phyloP scores from a whole-genome alignment of 148 eudicot genomes.

The Arctostaphylos glauca region DNA sequence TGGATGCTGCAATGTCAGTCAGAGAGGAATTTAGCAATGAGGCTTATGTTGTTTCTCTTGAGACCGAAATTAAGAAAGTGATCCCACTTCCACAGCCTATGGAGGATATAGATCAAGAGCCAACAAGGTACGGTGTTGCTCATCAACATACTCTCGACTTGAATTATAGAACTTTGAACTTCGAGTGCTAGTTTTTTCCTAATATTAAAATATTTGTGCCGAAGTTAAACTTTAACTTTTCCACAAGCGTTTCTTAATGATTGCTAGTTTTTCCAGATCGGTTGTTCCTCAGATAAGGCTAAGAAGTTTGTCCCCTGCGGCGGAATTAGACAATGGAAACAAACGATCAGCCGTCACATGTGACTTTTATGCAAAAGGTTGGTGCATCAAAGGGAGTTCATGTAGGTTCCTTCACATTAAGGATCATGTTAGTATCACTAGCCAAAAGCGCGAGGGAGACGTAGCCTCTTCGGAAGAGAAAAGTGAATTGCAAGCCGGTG shows the following conservation, averaged over 20 bases:
- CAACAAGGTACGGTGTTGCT: slow-evolving; percentile 48
- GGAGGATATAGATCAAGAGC: slow-evolving; percentile 33
- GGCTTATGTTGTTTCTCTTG: slow-evolving; percentile 23
- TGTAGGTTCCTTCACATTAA: slow-evolving; percentile 83
- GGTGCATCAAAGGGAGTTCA: slow-evolving; percentile 91
- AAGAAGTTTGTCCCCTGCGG: slow-evolving; percentile 53
- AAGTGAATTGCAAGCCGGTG: slow-evolving; percentile 29
- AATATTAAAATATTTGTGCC: slow-evolving; percentile 14
- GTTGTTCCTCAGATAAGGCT: slow-evolving; percentile 49
- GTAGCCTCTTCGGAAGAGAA: slow-evolving; percentile 22
- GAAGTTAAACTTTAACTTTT: slow-evolving; percentile 15
- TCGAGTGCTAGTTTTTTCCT: slow-evolving; percentile 10
- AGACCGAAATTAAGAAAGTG: slow-evolving; percentile 18
- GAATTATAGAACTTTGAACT: not conserved
- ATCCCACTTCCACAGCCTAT: slow-evolving; percentile 21
- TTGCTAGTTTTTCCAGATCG: slow-evolving; percentile 52
- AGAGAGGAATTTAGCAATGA: slow-evolving; percentile 21
- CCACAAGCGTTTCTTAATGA: slow-evolving; percentile 29
- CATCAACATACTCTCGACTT: not conserved
- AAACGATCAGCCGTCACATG: slow-evolving; percentile 66
- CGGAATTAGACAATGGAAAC: slow-evolving; percentile 37
- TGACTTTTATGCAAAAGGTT: slow-evolving; percentile 79
- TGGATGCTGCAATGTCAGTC: slow-evolving; percentile 5
- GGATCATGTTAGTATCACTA: slow-evolving; percentile 30
- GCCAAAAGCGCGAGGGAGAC: slow-evolving; percentile 38